phyloP scores from a whole-genome alignment of 108 stramenopile genomes.

The Fragilariopsis cylindrus region DNA sequence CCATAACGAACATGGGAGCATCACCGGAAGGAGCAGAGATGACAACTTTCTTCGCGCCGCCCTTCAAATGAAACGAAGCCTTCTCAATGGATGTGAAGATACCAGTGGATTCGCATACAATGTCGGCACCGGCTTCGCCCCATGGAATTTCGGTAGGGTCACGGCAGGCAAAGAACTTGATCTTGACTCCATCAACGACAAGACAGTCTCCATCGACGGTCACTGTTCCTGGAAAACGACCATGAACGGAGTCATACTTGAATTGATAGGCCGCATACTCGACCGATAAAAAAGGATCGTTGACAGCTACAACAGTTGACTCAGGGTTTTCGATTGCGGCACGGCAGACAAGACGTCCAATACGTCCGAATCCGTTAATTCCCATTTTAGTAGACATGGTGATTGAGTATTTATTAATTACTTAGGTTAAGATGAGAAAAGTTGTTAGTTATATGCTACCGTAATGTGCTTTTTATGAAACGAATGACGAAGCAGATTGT shows the following conservation, averaged over 20 bases:
- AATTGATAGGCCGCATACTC: conserved; percentile 94
- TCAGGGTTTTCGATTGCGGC: conserved; percentile 88
- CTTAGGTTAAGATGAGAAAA: too few species aligned
- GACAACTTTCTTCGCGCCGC: conserved; percentile 95
- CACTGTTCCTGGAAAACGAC: conserved; percentile 82
- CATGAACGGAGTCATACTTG: conserved; percentile 98
- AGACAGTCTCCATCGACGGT: conserved; percentile 82
- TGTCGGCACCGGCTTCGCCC: conserved; percentile 87
- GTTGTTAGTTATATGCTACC: too few species aligned
- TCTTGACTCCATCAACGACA: conserved; percentile 72
- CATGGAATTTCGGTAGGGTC: conserved; percentile 91
- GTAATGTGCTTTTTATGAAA: too few species aligned
- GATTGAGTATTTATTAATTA: background rate
- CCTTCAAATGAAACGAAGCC: conserved; percentile 85
- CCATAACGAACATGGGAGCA: conserved; percentile 99
- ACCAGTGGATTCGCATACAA: conserved; percentile 97
- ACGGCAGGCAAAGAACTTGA: conserved; percentile 88
- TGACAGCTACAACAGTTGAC: conserved; percentile 90
- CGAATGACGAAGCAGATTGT: too few species aligned
- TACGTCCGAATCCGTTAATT: conserved; percentile 97
- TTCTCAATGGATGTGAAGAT: conserved; percentile 92
- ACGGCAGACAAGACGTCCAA: conserved; percentile 95
- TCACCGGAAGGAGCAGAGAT: conserved; percentile 94
- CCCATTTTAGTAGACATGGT: conserved; percentile 77
- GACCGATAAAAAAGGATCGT: conserved; percentile 88